phyloP scores from a whole-genome alignment of 371 early-diverging fungal species.

The Mortierella sp. region DNA sequence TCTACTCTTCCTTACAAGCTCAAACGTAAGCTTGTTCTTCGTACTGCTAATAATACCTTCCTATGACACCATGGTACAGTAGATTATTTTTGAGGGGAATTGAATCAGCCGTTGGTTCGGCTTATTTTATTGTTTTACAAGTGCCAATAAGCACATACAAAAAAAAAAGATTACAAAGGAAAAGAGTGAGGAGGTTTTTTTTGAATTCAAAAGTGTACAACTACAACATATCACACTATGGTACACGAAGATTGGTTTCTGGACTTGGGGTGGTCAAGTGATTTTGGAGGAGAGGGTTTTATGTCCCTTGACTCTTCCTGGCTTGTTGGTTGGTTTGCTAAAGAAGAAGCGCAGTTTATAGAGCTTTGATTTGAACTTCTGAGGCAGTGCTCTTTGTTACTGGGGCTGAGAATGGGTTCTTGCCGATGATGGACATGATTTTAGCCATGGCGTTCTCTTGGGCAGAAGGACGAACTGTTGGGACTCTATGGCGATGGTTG shows the following conservation, averaged over 20 bases:
- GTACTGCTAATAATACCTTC: too few species aligned
- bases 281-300: not conserved
- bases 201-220: too few species aligned
- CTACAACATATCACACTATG: too few species aligned
- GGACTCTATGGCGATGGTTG: constrained; percentile 48
- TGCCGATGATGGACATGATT: constrained; percentile 51
- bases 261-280: not conserved
- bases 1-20: too few species aligned
- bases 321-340: not conserved
- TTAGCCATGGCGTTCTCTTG: constrained; percentile 56
- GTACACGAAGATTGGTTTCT: not conserved
- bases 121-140: constrained; percentile 4
- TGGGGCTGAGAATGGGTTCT: constrained; percentile 21
- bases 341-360: constrained; percentile 1
- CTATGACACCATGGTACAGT: too few species aligned
- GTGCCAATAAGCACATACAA: not conserved
- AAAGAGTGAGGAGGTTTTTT: constrained; percentile 2
- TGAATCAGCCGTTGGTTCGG: too few species aligned
- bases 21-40: too few species aligned
- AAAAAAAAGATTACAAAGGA: not conserved
- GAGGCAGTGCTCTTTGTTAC: constrained; percentile 29
- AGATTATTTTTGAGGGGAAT: too few species aligned
- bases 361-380: constrained; percentile 22
- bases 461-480: constrained; percentile 31
- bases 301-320: too few species aligned